Evolutionary conservation across 1,284 basidiomycete genomes (phyloP), one percentile per base, ranked within the genome.

Genomic region (Leccinum pseudoinsigne): DNA sequence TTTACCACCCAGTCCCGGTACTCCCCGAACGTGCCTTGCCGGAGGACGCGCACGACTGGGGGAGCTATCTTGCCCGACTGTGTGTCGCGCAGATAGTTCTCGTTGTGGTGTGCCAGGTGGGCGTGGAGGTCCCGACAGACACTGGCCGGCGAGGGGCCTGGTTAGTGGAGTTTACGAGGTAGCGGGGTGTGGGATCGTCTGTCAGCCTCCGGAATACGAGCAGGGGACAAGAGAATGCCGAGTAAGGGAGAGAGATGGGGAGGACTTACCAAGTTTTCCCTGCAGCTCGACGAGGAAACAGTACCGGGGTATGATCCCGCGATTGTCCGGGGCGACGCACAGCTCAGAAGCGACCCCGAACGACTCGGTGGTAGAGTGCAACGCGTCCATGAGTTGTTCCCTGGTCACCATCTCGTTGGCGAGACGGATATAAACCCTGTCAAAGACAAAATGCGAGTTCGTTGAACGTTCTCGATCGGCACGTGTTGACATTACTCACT

Each of bases 381-480:
- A 28, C 4, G 70, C 65, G 14, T 64, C 58, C 42, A 60, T 45
- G 38, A 70, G 66, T 57, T 70, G 68, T 6, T 64, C 61, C 3
- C 64, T 68, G 0, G 70, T 66, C 9, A 69, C 65, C 9, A 55
- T 69, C 36, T 73, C 70, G 58, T 64, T 65, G 14, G 64, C 70
- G 14, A 72, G 62, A 57, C 70, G 68, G 6, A 73, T 67, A 14
- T 57, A 45, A 3, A 60, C 59, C 7, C 67, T 67, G n/a, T 16
- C 1, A 8, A 7, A 51, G 42, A 58, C 11, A 56, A 26, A 11
- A n/a, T 28, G 11, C 11, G 11, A 21, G 18, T 50, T 8, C 7
- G 5, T 54, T n/a, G 2, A 54, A 5, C 26, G 53, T 51, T 51
- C 12, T 51, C 45, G 18, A 2, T 9, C 4, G 9, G 21, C 12